Base-by-base conservation (phyloP, 352 stramenopile genomes). In the Pythium chondricola region DNA sequence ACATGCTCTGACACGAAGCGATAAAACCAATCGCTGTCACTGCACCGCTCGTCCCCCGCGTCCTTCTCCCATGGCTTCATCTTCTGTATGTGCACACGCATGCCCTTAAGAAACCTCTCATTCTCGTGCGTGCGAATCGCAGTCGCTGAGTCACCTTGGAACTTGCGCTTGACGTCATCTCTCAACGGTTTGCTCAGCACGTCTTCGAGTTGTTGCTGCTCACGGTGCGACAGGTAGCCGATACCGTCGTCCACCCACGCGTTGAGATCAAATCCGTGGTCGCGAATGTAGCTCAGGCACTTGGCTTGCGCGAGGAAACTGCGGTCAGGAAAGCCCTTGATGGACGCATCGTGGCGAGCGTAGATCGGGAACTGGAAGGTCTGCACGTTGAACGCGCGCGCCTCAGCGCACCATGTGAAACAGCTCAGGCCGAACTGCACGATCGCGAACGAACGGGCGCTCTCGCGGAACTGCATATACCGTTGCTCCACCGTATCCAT, bases 311-410 rank as follows among this genome's bases (percentile, higher is more conserved):
- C 29, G 27, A 85, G 57, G 37, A 91, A 91, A 13, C 71, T 59
- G 4, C 79, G 55, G 45, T 91, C 74, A 2, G 72, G 68, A 22
- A 58, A 39, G 8, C 31, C 54, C 14, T 14, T 48, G 22, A 16
- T 7, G 21, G 33, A 22, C 21, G 18, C 11, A 22, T 38, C 37
- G 21, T 51, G 48, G 10, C 58, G 45, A 9, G 79, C 72, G 52
- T 88, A 91, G 35, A 91, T 68, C 29, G 79, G 79, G 58, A 88
- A 91, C 49, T 87, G 76, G 56, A 79, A 85, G 40, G 63, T 83
- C 38, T 71, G 60, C 35, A 87, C 76, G 7, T 67, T 54, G 45
- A 88, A 91, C 22, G 43, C 25, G n/a, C 44, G 48, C 20, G 46
- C 48, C 1, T 68, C 42, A 11, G 45, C 43, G 32, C 85, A 50